Evolutionary conservation across 2,329 filamentous ascomycete species (phyloP).

Genomic region (Trichoderma gracile): DNA sequence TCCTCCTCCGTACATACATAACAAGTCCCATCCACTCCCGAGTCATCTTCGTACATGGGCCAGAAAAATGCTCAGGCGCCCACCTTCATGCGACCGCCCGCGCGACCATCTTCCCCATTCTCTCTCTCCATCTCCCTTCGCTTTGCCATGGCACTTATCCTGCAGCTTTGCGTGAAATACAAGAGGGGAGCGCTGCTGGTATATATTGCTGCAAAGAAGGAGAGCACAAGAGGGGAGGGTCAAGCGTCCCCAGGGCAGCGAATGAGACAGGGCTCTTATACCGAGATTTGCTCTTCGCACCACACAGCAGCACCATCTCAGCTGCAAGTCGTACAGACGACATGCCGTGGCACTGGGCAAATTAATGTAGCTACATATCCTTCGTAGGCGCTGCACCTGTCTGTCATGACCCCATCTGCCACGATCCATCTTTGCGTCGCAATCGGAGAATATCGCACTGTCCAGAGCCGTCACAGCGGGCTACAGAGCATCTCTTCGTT

Average conservation of each 20-base stretch:
- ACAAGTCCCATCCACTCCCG: not conserved
- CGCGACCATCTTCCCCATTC: slow-evolving; percentile 14
- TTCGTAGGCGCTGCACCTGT: slow-evolving; percentile 7
- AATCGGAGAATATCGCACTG: slow-evolving; percentile 17
- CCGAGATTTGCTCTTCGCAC: slow-evolving; percentile 3
- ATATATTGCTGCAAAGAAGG: not conserved
- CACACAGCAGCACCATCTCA: not conserved
- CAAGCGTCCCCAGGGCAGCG: not conserved
- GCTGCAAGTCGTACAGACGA: not conserved
- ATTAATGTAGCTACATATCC: not conserved
- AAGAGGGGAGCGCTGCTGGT: not conserved
- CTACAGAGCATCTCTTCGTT: not conserved
- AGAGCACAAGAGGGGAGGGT: not conserved
- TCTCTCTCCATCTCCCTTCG: not conserved
- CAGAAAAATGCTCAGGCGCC: slow-evolving; percentile 2
- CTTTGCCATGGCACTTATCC: not conserved
- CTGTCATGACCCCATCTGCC: not conserved
- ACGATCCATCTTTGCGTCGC: slow-evolving; percentile 7
- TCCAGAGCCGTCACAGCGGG: not conserved
- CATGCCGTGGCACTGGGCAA: not conserved
- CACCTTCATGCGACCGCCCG: slow-evolving; percentile 17
- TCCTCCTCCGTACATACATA: not conserved
- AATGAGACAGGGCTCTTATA: not conserved
- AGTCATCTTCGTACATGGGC: not conserved
- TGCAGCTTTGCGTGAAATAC: slow-evolving; percentile 21